Conservation (phyloP, 306 rosid genomes). For the Quercus dentata region DNA sequence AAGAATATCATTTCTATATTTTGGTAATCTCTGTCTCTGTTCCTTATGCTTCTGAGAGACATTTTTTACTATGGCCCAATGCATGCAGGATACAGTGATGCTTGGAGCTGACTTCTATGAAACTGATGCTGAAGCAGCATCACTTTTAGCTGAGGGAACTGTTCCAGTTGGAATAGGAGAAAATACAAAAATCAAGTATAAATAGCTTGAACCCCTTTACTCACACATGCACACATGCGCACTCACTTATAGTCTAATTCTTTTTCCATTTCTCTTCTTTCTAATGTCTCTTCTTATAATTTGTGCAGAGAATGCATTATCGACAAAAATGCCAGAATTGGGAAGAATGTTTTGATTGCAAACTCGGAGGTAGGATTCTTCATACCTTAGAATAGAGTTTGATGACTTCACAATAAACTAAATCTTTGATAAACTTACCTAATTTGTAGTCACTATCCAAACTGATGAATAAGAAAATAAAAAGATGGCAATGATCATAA, state of each 20-base stretch:
- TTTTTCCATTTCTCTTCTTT: constrained; percentile 6
- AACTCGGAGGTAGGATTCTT: constrained; percentile 63
- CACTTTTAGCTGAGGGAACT: constrained; percentile 75
- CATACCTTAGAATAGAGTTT: neutral
- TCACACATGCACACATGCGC: no score
- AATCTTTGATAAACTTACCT: neutral
- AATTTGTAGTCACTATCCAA: no score
- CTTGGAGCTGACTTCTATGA: constrained; percentile 95
- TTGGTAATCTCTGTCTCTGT: neutral
- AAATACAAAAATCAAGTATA: constrained; percentile 74
- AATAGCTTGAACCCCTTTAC: constrained; percentile 4
- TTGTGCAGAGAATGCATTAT: constrained; percentile 79
- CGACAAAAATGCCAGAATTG: constrained; percentile 91
- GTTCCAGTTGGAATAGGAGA: constrained; percentile 94
- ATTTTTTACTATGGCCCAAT: neutral
- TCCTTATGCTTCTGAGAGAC: neutral
- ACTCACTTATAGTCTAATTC: neutral
- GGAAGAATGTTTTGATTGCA: constrained; percentile 73
- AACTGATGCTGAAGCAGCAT: constrained; percentile 56
- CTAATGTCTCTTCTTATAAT: constrained; percentile 14
- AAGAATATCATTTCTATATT: neutral
- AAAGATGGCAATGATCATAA: no score
- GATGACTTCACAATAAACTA: no score
- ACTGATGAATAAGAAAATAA: no score
- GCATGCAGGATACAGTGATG: constrained; percentile 84